Percentiles rank a stretch among this genome's conserved stretches.
Evolutionary conservation across 768 basidiomycete species (phyloP).

Genomic region (Mrakia blollopis): DNA sequence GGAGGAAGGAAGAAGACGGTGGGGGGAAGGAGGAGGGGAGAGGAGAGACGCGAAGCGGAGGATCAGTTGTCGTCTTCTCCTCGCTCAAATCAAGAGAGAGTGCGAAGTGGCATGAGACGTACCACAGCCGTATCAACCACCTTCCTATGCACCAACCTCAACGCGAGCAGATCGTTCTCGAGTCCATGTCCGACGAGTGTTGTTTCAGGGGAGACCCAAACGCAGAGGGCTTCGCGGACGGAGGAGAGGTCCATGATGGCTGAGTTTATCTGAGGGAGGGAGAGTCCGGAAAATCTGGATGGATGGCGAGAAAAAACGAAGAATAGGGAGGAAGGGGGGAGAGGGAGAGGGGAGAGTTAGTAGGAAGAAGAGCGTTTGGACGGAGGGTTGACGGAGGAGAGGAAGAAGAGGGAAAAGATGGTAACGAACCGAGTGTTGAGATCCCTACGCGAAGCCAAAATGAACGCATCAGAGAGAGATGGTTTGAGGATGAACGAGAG

Average conservation of each 20-base stretch:
- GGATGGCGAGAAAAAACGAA: slow-evolving; percentile 19
- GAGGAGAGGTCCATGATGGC: slow-evolving; percentile 65
- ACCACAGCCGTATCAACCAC: slow-evolving; percentile 78
- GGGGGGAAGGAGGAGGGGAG: no score
- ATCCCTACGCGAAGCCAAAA: slow-evolving; percentile 54
- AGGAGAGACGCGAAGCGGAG: no score
- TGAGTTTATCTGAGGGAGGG: slow-evolving; percentile 47
- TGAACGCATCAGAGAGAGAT: neutral
- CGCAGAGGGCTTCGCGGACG: slow-evolving; percentile 63
- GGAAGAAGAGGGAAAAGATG: neutral
- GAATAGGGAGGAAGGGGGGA: slow-evolving; percentile 34
- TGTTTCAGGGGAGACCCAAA: slow-evolving; percentile 69
- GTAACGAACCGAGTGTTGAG: slow-evolving; percentile 59
- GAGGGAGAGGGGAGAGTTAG: slow-evolving; percentile 30
- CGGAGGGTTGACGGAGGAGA: slow-evolving; percentile 31
- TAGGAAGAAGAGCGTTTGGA: slow-evolving; percentile 38
- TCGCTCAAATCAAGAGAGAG: no score
- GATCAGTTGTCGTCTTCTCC: neutral
- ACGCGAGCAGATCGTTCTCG: slow-evolving; percentile 83
- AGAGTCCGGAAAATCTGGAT: slow-evolving; percentile 67
- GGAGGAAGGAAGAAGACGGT: no score
- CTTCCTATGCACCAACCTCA: slow-evolving; percentile 75
- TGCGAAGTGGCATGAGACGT: slow-evolving; percentile 20
- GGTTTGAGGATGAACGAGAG: neutral
- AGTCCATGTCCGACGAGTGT: slow-evolving; percentile 68